Percentiles rank a stretch among this genome's conserved stretches.
These are phyloP conservation scores for Nigrospora oryzae DNA, from an alignment of 2,329 filamentous ascomycete species.

Conservation along the genomic window DNA sequence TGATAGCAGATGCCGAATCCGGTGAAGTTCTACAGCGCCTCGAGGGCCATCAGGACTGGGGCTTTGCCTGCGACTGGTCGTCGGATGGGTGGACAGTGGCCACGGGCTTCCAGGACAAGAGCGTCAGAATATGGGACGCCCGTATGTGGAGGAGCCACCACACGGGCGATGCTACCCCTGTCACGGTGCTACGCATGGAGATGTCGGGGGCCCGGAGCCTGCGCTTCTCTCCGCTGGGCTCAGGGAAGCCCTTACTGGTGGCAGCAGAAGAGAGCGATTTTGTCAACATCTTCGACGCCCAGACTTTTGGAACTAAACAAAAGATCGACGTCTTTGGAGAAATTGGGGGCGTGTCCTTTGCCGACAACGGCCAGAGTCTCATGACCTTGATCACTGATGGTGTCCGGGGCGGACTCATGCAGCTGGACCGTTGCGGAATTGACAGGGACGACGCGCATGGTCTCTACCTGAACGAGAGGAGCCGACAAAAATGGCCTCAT, in stretches of 20 bases:
- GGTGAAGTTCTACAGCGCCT: conserved; percentile 50
- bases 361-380: conserved; percentile 60
- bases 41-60: conserved; percentile 58
- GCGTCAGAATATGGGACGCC: conserved; percentile 68
- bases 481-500: conserved; percentile 4
- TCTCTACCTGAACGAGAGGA: conserved; percentile 3
- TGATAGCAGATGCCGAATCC: conserved; percentile 62
- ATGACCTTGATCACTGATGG: conserved; percentile 59
- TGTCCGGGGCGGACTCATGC: conserved; percentile 57
- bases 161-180: conserved; percentile 34
- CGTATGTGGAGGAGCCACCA: conserved; percentile 52
- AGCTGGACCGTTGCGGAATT: conserved; percentile 43
- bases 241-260: conserved; percentile 57
- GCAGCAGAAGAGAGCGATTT: conserved; percentile 71
- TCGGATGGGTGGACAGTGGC: conserved; percentile 69
- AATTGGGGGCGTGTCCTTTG: conserved; percentile 59
- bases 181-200: conserved; percentile 51
- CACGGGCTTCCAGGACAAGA: conserved; percentile 69
- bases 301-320: conserved; percentile 57
- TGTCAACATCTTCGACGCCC: conserved; percentile 61
- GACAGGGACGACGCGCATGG: conserved; percentile 23
- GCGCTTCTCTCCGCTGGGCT: conserved; percentile 63
- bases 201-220: conserved; percentile 63
- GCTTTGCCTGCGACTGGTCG: conserved; percentile 74
- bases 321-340: conserved; percentile 68